phyloP scores from a whole-genome alignment of 2,329 filamentous ascomycete genomes.

The Penicillium sp. region DNA sequence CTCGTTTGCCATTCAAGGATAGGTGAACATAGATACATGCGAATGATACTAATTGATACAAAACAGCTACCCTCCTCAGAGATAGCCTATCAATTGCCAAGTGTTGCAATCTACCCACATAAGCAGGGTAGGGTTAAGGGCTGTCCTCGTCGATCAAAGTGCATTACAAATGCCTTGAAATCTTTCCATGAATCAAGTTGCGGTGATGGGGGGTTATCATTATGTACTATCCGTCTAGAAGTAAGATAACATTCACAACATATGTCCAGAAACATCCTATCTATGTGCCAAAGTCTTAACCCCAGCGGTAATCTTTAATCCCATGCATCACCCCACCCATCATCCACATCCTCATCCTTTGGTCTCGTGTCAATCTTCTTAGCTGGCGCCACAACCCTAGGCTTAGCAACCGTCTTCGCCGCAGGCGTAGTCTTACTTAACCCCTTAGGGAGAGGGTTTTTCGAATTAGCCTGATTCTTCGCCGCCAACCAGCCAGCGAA shows the following conservation, averaged over 20 bases:
- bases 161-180: neutral
- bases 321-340: slow-evolving; percentile 56
- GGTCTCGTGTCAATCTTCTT: slow-evolving; percentile 74
- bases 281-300: neutral
- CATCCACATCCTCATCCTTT: slow-evolving; percentile 47
- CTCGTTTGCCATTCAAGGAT: no score
- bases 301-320: slow-evolving; percentile 35
- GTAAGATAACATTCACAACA: neutral
- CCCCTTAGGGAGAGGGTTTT: slow-evolving; percentile 81
- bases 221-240: neutral
- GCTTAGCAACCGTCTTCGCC: slow-evolving; percentile 49
- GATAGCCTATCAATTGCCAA: no score
- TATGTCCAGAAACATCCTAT: neutral
- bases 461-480: slow-evolving; percentile 73
- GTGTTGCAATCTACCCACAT: no score
- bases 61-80: no score
- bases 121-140: no score
- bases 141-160: neutral
- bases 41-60: no score
- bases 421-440: slow-evolving; percentile 63
- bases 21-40: no score
- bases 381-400: slow-evolving; percentile 52
- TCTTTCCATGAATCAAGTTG: neutral
- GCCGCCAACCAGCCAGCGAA: slow-evolving; percentile 95
- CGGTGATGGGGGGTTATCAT: neutral